A percentile compares a stretch with the other conserved stretches of the same genome.
Evolutionary conservation across 306 rosid genomes (phyloP).

Genomic region (Sicyos baderoa): DNA sequence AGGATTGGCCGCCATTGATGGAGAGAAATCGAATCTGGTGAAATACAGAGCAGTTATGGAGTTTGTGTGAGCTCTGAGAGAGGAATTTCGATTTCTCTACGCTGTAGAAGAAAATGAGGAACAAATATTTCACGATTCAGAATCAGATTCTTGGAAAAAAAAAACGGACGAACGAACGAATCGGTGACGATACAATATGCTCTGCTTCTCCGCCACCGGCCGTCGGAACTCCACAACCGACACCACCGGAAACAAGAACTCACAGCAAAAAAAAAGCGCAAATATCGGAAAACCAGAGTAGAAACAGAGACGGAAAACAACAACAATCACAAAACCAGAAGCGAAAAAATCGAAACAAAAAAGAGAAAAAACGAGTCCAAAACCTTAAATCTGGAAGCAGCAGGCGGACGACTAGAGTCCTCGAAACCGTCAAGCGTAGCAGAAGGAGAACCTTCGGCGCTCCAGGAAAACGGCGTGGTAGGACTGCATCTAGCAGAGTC

Average conservation of each 20-base stretch:
- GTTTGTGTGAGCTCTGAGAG: conserved; percentile 6
- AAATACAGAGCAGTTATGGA: conserved; percentile 1
- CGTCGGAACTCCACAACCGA: neutral
- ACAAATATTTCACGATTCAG: neutral
- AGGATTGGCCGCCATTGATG: conserved; percentile 14
- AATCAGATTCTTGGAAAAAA: conserved; percentile 16
- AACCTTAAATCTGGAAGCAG: conserved; percentile 83
- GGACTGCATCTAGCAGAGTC: conserved; percentile 84
- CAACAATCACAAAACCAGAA: neutral
- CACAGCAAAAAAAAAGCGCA: neutral
- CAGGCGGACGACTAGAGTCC: conserved; percentile 37
- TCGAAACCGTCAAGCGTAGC: conserved; percentile 65
- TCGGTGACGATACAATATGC: neutral
- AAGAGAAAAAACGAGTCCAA: conserved; percentile 5
- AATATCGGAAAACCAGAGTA: conserved; percentile 10
- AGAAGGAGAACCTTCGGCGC: conserved; percentile 64
- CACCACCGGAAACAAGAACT: conserved; percentile 4
- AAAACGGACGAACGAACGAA: neutral
- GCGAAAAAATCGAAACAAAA: neutral
- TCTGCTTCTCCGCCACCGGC: neutral
- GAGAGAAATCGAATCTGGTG: neutral
- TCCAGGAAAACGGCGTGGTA: conserved; percentile 92
- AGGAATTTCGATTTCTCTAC: neutral
- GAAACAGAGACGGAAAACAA: no score
- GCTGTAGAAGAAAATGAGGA: neutral